Conservation (phyloP, 257 asterid species). For the Jaltomata sinuosa region DNA sequence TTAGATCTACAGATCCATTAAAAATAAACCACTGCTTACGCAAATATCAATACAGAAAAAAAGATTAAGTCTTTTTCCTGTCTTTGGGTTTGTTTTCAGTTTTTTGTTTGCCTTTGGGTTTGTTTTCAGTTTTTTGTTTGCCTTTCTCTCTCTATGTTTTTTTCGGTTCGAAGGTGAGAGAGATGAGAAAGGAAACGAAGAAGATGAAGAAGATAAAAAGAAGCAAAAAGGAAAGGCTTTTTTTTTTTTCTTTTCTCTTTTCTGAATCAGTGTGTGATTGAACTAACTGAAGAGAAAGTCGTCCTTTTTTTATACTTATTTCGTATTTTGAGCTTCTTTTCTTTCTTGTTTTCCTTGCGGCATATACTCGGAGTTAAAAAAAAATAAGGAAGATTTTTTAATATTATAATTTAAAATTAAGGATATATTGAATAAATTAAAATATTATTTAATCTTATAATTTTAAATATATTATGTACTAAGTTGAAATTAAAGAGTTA, state of each 20-base stretch:
- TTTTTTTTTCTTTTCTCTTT: neutral
- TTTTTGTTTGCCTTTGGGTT: neutral
- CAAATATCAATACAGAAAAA: neutral
- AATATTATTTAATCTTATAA: too few relatives aligned
- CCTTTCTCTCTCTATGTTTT: neutral
- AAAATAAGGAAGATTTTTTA: too few relatives aligned
- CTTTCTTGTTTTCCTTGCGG: neutral
- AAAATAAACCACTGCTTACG: neutral
- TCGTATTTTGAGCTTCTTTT: neutral
- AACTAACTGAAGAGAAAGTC: conserved; percentile 2
- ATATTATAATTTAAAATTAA: too few relatives aligned
- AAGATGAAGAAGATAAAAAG: conserved; percentile 4
- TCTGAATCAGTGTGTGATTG: conserved; percentile 9
- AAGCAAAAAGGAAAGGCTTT: neutral
- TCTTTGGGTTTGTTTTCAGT: neutral
- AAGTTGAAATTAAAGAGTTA: too few relatives aligned
- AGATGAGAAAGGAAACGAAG: neutral
- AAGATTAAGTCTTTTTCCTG: neutral
- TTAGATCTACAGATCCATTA: conserved; percentile 47
- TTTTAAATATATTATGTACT: too few relatives aligned
- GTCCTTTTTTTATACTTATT: too few relatives aligned
- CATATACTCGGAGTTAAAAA: too few relatives aligned
- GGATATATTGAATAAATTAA: too few relatives aligned
- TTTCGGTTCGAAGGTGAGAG: neutral
- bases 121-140: neutral